Evolutionary conservation across 768 basidiomycete species (phyloP).

Genomic region (Trametes villosa): DNA sequence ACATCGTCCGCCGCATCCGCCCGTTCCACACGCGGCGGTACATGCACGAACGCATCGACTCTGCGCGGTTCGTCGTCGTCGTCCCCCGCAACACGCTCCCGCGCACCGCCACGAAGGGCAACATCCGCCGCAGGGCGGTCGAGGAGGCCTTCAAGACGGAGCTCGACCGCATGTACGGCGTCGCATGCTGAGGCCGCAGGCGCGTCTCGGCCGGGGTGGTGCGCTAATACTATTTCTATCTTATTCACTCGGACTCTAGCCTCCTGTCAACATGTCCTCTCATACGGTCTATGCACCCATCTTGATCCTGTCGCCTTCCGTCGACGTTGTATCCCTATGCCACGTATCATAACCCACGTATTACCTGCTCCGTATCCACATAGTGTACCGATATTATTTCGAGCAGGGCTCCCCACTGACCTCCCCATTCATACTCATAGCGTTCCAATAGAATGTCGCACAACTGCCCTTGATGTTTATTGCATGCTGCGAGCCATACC

Average conservation of each 20-base stretch:
- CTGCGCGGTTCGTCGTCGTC: slow-evolving; percentile 66
- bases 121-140: slow-evolving; percentile 76
- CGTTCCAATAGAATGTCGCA: too few species aligned
- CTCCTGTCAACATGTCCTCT: neutral
- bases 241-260: neutral
- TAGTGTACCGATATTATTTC: neutral
- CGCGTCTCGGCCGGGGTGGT: neutral
- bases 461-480: too few species aligned
- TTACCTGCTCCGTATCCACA: neutral
- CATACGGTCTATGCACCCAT: neutral
- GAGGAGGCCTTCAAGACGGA: slow-evolving; percentile 64
- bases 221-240: slow-evolving; percentile 11
- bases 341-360: neutral
- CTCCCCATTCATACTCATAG: neutral
- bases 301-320: neutral
- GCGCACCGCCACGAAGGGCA: slow-evolving; percentile 80
- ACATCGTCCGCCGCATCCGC: slow-evolving; percentile 75
- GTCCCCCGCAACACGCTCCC: slow-evolving; percentile 69
- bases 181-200: neutral
- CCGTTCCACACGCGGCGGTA: slow-evolving; percentile 78
- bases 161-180: slow-evolving; percentile 62
- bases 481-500: too few species aligned
- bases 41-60: slow-evolving; percentile 77
- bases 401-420: neutral
- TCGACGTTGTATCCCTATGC: neutral